Evolutionary conservation across 2,329 filamentous ascomycete genomes (phyloP).

Genomic region (Ophiostoma pallidulum): DNA sequence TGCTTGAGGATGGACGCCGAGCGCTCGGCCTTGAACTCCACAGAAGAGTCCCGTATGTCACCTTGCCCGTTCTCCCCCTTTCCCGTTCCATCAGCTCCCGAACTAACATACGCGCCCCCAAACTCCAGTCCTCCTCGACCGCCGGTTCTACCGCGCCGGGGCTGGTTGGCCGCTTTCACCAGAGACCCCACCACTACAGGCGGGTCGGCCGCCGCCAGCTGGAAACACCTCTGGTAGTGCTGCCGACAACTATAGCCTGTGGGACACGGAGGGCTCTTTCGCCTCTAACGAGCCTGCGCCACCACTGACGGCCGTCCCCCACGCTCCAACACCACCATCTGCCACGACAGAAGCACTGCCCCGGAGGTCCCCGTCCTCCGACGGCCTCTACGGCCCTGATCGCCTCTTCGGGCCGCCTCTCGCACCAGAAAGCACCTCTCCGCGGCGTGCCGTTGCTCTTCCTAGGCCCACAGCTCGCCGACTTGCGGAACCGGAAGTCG

Average conservation of each 20-base stretch:
- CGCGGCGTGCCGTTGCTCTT: background rate
- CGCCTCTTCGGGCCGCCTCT: conserved; percentile 28
- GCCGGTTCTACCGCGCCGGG: background rate
- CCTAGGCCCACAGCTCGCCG: background rate
- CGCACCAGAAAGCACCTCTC: conserved; percentile 6
- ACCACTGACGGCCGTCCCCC: conserved; percentile 25
- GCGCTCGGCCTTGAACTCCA: background rate
- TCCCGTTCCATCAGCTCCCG: too few species aligned
- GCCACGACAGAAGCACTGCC: conserved; percentile 18
- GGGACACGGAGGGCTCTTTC: conserved; percentile 14
- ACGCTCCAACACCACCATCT: conserved; percentile 31
- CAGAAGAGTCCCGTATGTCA: background rate
- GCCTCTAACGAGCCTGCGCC: conserved; percentile 21
- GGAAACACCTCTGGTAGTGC: conserved; percentile 12
- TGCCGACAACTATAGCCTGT: background rate
- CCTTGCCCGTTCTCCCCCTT: background rate
- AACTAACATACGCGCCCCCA: background rate
- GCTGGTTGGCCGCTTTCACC: conserved; percentile 5
- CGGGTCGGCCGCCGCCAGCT: conserved; percentile 14
- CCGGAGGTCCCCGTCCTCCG: conserved; percentile 24
- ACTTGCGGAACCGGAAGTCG: background rate
- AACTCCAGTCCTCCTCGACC: background rate
- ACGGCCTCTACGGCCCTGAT: conserved; percentile 37
- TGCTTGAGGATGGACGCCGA: background rate
- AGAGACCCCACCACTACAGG: conserved; percentile 11